Base-by-base conservation (phyloP, 1,139 yeast genomes). In the Chernovozyma sophiae-reginae region DNA sequence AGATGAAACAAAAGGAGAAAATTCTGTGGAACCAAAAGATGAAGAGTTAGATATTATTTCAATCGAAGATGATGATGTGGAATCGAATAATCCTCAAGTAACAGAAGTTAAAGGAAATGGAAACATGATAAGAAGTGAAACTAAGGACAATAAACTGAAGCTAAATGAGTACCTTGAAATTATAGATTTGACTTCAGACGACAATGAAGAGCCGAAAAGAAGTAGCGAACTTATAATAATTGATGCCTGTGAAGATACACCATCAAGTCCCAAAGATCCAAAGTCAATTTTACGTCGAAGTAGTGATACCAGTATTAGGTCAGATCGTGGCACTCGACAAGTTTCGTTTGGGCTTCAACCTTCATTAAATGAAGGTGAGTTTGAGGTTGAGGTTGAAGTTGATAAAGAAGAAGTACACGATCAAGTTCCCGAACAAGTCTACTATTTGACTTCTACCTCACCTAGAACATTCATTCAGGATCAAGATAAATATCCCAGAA, bases 11-110 rank as follows among this genome's bases (percentile, higher is more conserved):
- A 44, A 42, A 12, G 47, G 44, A 8, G 46, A 41, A n/a, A 44
- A 44, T 8, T 53, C 47, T 18, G 58, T 60, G 19, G 60, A 50
- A 30, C 65, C 65, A 2, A 52, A 50, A 4, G 70, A 63, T 34
- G 55, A 56, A 10, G 76, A 70, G 3, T 47, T 70, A 16, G 63
- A 53, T 31, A 51, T 56, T 30, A 53, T 60, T 30, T 59, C 43
- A 22, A 48, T 49, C 11, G 39, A 42, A n/a, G 47, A 36, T 25
- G 32, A 23, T 3, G 29, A 26, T 6, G 29, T 7, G 29, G 6
- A 7, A 6, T 6, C 6, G 12, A 26, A 16, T 7, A 32, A 25
- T 7, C 13, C 19, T n/a, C 17, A 13, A 16, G 22, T 20, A 10
- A 20, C 23, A 20, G 10, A 20, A 7, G 23, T 10, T 7, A 20